A percentile compares a stretch with the other conserved stretches of the same genome.
These are phyloP conservation scores for Telfairia occidentalis DNA, from an alignment of 331 rosid genomes.

Conservation along the genomic window DNA sequence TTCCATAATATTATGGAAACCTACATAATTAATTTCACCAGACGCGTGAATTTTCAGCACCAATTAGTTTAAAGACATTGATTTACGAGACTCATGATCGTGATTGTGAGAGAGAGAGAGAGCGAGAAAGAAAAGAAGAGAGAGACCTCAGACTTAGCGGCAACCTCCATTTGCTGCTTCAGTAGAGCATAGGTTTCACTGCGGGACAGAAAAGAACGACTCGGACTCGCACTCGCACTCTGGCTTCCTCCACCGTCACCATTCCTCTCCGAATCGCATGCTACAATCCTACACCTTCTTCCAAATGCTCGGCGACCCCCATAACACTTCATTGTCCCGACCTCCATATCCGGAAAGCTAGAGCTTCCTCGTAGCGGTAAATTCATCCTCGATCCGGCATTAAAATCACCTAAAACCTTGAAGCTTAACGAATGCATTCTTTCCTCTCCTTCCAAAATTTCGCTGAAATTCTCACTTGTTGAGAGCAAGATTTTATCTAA, in stretches of 20 bases:
- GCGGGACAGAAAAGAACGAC: constrained; percentile 44
- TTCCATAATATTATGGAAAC: neutral
- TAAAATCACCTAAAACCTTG: constrained; percentile 29
- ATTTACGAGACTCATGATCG: neutral
- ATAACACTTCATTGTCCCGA: constrained; percentile 9
- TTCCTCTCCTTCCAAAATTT: neutral
- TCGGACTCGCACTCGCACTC: constrained; percentile 27
- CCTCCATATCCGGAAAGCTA: constrained; percentile 17
- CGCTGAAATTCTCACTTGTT: neutral
- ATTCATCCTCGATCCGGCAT: constrained; percentile 14
- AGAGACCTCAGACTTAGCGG: constrained; percentile 73
- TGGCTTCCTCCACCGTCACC: constrained; percentile 24
- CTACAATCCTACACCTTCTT: constrained; percentile 23
- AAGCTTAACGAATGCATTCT: constrained; percentile 43
- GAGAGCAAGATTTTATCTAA: neutral
- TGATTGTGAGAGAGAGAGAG: neutral
- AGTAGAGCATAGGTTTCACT: constrained; percentile 63
- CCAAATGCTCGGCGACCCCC: constrained; percentile 12
- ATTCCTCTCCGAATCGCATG: constrained; percentile 39
- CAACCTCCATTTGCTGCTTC: constrained; percentile 84
- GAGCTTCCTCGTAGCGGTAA: constrained; percentile 19
- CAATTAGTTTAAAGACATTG: neutral
- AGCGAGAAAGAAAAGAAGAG: neutral
- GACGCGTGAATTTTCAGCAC: neutral
- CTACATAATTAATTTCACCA: neutral